phyloP scores from a whole-genome alignment of 306 rosid genomes.

The Prunus salicina region DNA sequence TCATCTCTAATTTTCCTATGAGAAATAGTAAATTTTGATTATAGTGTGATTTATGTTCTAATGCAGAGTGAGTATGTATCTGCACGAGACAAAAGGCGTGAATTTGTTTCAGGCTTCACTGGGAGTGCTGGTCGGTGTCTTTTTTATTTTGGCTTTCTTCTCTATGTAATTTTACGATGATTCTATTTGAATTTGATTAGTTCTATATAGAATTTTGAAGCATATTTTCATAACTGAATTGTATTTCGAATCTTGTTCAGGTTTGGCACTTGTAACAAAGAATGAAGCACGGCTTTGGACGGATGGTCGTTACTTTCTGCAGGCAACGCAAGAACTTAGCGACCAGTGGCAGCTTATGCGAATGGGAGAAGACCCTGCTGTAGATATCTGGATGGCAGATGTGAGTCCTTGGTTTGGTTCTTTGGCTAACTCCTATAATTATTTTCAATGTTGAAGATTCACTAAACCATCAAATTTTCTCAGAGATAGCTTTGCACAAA shows the following conservation, averaged over 20 bases:
- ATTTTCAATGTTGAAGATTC: neutral
- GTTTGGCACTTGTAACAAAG: slow-evolving; percentile 81
- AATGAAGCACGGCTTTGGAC: slow-evolving; percentile 87
- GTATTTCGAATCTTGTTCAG: slow-evolving; percentile 37
- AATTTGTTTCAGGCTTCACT: slow-evolving; percentile 86
- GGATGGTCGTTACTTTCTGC: slow-evolving; percentile 94
- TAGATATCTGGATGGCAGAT: slow-evolving; percentile 89
- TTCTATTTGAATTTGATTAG: neutral
- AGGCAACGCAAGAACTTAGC: slow-evolving; percentile 81
- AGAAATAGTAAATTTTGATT: neutral
- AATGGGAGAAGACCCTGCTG: slow-evolving; percentile 85
- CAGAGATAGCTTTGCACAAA: neutral
- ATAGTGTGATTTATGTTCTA: neutral
- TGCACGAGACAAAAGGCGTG: slow-evolving; percentile 78
- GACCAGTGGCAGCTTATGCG: slow-evolving; percentile 96
- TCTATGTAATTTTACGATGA: neutral
- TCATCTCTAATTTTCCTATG: neutral
- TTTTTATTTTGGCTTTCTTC: no score
- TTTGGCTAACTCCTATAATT: neutral
- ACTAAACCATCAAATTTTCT: no score
- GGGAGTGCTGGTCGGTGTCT: slow-evolving; percentile 88
- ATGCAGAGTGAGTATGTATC: slow-evolving; percentile 98
- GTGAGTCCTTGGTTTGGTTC: slow-evolving; percentile 44
- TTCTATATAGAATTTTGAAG: neutral
- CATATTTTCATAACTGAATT: neutral